Evolutionary conservation across 1,284 basidiomycete species (phyloP).

Genomic region (Inonotus obliquus): DNA sequence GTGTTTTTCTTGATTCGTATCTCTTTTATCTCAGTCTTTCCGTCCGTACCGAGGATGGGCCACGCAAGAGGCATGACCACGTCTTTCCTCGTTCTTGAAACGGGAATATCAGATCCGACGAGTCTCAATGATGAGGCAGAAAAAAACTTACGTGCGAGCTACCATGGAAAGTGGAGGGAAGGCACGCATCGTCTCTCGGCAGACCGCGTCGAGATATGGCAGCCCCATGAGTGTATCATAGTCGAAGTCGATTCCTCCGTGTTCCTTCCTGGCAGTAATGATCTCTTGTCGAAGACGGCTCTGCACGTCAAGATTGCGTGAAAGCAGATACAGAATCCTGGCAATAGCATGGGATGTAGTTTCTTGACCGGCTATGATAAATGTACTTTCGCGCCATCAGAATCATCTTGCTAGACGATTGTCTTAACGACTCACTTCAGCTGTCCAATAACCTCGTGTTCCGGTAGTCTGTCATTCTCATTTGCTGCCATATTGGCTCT

Average conservation of each 20-base stretch:
- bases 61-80: constrained; percentile 16
- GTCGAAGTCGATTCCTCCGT: constrained; percentile 23
- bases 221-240: constrained; percentile 33
- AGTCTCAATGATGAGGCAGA: constrained; percentile 1
- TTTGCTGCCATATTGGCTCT: constrained; percentile 16
- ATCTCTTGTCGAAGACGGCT: constrained; percentile 33
- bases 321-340: constrained; percentile 34
- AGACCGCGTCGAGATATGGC: constrained; percentile 36
- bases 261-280: constrained; percentile 24
- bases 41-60: constrained; percentile 13
- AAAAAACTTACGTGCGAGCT: constrained; percentile 22
- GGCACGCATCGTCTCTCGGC: constrained; percentile 36
- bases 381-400: constrained; percentile 28
- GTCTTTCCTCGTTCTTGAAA: constrained; percentile 10
- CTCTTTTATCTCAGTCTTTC: constrained; percentile 4
- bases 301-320: constrained; percentile 31
- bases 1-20: constrained; percentile 13
- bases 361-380: constrained; percentile 36
- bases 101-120: not conserved
- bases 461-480: constrained; percentile 10
- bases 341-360: constrained; percentile 35
- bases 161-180: constrained; percentile 27
- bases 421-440: constrained; percentile 25
- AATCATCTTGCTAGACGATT: not conserved
- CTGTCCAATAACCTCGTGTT: constrained; percentile 14